phyloP scores from a whole-genome alignment of 1,284 basidiomycete species.

The Puccinia novopanici region DNA sequence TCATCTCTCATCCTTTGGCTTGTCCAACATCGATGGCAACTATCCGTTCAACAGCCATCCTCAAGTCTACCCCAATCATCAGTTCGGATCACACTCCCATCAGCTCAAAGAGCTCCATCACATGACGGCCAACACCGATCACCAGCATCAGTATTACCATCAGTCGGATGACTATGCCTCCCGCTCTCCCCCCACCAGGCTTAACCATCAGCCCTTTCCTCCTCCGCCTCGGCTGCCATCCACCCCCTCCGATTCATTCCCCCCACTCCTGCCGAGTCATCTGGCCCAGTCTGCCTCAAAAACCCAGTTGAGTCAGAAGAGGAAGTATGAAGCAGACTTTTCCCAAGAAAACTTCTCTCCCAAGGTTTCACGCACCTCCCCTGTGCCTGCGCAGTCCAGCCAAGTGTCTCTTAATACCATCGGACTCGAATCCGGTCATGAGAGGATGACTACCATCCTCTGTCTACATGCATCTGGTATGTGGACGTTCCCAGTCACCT shows the following conservation, averaged over 20 bases:
- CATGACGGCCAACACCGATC: not conserved
- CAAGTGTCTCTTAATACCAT: conserved; percentile 8
- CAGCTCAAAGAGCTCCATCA: not conserved
- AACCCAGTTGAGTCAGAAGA: not conserved
- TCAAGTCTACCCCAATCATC: not conserved
- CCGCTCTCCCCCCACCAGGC: conserved; percentile 1
- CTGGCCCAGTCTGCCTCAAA: not conserved
- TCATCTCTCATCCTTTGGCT: conserved; percentile 19
- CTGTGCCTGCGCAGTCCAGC: not conserved
- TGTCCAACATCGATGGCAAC: conserved; percentile 29
- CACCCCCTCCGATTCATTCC: conserved; percentile 13
- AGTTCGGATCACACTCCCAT: not conserved
- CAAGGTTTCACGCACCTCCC: conserved; percentile 12
- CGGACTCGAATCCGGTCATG: conserved; percentile 35
- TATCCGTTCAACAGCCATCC: conserved; percentile 10
- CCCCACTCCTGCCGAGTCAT: conserved; percentile 14
- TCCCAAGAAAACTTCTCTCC: not conserved
- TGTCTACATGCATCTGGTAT: conserved; percentile 49
- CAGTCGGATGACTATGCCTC: not conserved
- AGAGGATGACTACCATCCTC: conserved; percentile 44
- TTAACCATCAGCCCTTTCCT: not conserved
- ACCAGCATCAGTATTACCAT: not conserved
- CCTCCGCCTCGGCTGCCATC: not conserved
- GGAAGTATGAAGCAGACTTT: conserved; percentile 19
- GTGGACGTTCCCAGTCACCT: not conserved